phyloP scores from a whole-genome alignment of 805 yeast species.

The Hanseniaspora hatyaiensis region DNA sequence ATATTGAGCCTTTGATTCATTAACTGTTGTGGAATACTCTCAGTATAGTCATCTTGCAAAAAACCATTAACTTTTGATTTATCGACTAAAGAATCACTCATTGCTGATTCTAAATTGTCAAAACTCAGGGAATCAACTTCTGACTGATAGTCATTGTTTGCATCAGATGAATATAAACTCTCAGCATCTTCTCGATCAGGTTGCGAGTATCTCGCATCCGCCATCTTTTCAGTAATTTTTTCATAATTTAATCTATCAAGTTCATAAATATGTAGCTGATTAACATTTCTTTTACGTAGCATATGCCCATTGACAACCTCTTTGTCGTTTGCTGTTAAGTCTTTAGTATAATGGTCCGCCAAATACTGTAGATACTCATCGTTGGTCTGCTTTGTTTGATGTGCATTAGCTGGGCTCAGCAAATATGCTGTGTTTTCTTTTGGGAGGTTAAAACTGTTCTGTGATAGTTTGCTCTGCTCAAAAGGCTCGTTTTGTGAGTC shows the following conservation, averaged over 20 bases:
- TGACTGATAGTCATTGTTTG: background rate
- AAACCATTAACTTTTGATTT: no score
- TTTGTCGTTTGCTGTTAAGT: background rate
- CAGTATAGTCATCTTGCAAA: no score
- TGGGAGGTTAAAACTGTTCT: no score
- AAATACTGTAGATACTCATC: background rate
- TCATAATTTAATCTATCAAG: conserved; percentile 13
- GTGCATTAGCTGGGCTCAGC: background rate
- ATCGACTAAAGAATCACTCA: no score
- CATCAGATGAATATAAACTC: background rate
- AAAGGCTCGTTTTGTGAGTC: background rate
- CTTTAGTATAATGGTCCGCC: background rate
- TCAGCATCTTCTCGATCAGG: background rate
- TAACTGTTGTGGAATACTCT: no score
- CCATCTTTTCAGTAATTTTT: conserved; percentile 11
- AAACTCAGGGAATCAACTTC: no score
- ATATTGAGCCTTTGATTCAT: no score
- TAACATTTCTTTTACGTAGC: conserved; percentile 9
- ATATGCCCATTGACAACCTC: conserved; percentile 9
- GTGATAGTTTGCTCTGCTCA: no score
- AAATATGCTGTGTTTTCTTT: background rate
- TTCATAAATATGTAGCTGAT: conserved; percentile 11
- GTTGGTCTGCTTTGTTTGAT: background rate
- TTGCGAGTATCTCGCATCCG: conserved; percentile 1
- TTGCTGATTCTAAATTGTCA: no score